Percentiles rank a stretch among this genome's conserved stretches.
These are phyloP conservation scores for Xerocomellus chrysenteron DNA, from an alignment of 768 basidiomycete genomes.

Conservation along the genomic window DNA sequence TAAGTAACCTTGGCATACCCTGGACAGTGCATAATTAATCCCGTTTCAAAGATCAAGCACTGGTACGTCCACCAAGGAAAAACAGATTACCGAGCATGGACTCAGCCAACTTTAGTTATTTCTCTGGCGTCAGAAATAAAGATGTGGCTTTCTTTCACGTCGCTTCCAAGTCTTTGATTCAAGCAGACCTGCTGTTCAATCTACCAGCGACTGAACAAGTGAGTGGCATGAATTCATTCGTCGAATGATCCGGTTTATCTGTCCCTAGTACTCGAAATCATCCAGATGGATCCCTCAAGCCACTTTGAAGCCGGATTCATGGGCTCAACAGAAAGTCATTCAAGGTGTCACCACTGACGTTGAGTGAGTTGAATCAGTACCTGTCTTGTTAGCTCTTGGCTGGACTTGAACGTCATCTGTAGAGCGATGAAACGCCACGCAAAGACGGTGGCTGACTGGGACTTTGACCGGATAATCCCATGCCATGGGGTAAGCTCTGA, in stretches of 20 bases:
- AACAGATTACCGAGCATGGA: neutral
- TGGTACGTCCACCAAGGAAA: constrained; percentile 35
- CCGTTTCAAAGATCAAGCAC: constrained; percentile 43
- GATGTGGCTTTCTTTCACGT: constrained; percentile 83
- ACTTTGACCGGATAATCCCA: constrained; percentile 71
- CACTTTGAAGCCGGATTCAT: constrained; percentile 30
- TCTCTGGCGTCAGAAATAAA: constrained; percentile 69
- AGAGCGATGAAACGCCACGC: constrained; percentile 63
- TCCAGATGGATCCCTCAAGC: constrained; percentile 30
- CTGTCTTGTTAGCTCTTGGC: neutral
- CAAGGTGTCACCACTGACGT: constrained; percentile 18
- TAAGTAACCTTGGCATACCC: constrained; percentile 20
- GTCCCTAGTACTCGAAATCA: constrained; percentile 38
- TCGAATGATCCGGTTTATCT: neutral
- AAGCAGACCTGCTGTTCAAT: constrained; percentile 85
- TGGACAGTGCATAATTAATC: neutral
- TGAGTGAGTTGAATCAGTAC: constrained; percentile 24
- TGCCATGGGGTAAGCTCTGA: constrained; percentile 54
- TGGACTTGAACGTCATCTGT: neutral
- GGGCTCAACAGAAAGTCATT: constrained; percentile 29
- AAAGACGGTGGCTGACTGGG: constrained; percentile 67
- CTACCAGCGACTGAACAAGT: constrained; percentile 78
- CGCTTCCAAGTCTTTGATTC: constrained; percentile 66
- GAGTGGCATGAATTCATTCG: neutral
- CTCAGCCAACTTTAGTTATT: constrained; percentile 46